phyloP scores from a whole-genome alignment of 108 stramenopile species.

The Fistulifera pelliculosa region DNA sequence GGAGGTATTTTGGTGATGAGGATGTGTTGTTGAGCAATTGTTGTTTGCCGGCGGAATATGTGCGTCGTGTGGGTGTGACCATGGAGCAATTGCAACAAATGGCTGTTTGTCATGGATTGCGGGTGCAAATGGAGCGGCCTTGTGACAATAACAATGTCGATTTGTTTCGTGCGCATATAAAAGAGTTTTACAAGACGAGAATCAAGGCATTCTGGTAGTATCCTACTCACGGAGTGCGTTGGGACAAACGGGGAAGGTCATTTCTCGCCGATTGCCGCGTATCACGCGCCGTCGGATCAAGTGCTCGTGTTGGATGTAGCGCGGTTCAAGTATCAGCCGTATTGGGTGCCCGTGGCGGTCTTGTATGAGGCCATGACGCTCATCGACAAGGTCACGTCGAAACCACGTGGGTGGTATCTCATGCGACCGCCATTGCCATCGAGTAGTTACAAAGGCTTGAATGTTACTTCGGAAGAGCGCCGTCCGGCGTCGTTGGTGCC shows the following conservation, averaged over 20 bases:
- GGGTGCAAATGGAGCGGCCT: slow-evolving; percentile 45
- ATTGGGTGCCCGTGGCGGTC: slow-evolving; percentile 70
- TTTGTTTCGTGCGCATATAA: background rate
- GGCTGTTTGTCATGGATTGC: slow-evolving; percentile 65
- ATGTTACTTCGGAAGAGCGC: slow-evolving; percentile 22
- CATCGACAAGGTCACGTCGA: slow-evolving; percentile 65
- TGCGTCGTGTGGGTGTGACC: slow-evolving; percentile 56
- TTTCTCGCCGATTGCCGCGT: slow-evolving; percentile 89
- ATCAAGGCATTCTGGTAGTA: slow-evolving; percentile 20
- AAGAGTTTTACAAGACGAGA: background rate
- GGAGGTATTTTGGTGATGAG: slow-evolving; percentile 91
- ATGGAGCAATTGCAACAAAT: slow-evolving; percentile 58
- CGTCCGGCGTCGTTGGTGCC: slow-evolving; percentile 61
- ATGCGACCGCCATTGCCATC: slow-evolving; percentile 5
- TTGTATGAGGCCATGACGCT: slow-evolving; percentile 44
- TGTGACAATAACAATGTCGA: slow-evolving; percentile 1
- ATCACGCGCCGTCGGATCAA: slow-evolving; percentile 52
- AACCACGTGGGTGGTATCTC: slow-evolving; percentile 61
- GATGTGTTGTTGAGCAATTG: slow-evolving; percentile 75
- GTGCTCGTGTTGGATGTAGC: slow-evolving; percentile 80
- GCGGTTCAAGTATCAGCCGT: slow-evolving; percentile 87
- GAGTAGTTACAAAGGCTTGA: background rate
- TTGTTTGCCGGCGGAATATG: slow-evolving; percentile 65
- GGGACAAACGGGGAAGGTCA: slow-evolving; percentile 91
- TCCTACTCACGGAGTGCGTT: slow-evolving; percentile 65